phyloP scores from a whole-genome alignment of 352 stramenopile genomes.

The Phytophthora fragariaefolia region DNA sequence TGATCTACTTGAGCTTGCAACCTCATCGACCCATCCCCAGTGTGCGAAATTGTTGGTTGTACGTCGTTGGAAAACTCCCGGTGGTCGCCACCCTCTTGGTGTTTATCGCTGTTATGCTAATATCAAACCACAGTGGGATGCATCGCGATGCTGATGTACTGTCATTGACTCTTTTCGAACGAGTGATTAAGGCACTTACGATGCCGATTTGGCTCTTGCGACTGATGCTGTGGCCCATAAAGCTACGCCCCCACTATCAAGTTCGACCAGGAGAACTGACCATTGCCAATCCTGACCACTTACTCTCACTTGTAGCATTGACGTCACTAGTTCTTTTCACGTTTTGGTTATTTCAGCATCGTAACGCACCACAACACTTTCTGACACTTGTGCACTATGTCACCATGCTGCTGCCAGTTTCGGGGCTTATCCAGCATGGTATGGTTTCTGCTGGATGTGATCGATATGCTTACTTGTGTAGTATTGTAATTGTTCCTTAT shows the following conservation, averaged over 20 bases:
- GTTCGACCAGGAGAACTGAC: slow-evolving; percentile 46
- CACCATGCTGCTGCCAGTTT: slow-evolving; percentile 61
- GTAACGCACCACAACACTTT: slow-evolving; percentile 33
- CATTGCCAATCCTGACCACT: slow-evolving; percentile 38
- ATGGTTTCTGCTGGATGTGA: slow-evolving; percentile 60
- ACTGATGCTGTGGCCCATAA: slow-evolving; percentile 51
- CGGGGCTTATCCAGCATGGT: slow-evolving; percentile 75
- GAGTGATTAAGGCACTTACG: slow-evolving; percentile 54
- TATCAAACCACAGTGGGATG: slow-evolving; percentile 54
- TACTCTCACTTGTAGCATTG: slow-evolving; percentile 35
- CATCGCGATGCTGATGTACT: slow-evolving; percentile 50
- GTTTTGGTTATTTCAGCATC: slow-evolving; percentile 25
- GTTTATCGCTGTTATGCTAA: slow-evolving; percentile 49
- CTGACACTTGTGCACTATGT: slow-evolving; percentile 47
- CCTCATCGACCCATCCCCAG: slow-evolving; percentile 9
- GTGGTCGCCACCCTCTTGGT: slow-evolving; percentile 25
- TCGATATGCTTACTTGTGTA: slow-evolving; percentile 75
- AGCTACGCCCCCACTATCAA: slow-evolving; percentile 67
- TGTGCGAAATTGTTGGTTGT: slow-evolving; percentile 25
- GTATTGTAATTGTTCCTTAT: slow-evolving; percentile 51
- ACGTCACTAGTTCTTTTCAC: slow-evolving; percentile 25
- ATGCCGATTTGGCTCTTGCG: slow-evolving; percentile 45
- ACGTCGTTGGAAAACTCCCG: slow-evolving; percentile 33
- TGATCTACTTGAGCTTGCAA: slow-evolving; percentile 28
- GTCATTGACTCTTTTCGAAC: slow-evolving; percentile 40